Percentiles rank a stretch among this genome's conserved stretches.
Evolutionary conservation across 2,329 filamentous ascomycete species (phyloP).

Genomic region (Calonectria ilicicola): DNA sequence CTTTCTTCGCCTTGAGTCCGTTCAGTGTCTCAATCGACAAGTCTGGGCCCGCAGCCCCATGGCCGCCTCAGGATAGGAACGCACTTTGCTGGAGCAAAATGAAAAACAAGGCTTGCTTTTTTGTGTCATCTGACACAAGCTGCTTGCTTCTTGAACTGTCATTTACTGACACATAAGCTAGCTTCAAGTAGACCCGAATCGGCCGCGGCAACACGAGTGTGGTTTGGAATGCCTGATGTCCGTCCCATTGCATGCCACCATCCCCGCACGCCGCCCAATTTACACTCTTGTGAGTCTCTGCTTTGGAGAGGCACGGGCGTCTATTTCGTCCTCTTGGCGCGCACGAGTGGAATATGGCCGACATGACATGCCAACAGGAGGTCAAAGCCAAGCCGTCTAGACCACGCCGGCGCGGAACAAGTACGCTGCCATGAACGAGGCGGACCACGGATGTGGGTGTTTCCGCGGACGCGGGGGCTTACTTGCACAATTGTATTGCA

Average conservation of each 20-base stretch:
- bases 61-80: background rate
- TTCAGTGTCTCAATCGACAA: background rate
- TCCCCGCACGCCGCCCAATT: background rate
- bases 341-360: background rate
- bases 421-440: background rate
- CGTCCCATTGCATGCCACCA: background rate
- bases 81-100: background rate
- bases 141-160: background rate
- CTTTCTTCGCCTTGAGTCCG: background rate
- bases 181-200: background rate
- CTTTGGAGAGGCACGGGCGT: background rate
- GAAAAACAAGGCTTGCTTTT: background rate
- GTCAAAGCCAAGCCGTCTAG: background rate
- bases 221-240: conserved; percentile 3
- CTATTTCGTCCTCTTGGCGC: background rate
- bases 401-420: background rate
- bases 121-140: background rate
- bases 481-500: background rate
- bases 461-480: background rate
- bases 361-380: conserved; percentile 1
- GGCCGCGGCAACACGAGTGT: conserved; percentile 7
- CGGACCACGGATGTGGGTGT: background rate
- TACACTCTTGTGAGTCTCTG: background rate
- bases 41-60: background rate
- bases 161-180: background rate